Evolutionary conservation across 805 yeast species (phyloP).

Genomic region (Cyberlindnera amylophila): DNA sequence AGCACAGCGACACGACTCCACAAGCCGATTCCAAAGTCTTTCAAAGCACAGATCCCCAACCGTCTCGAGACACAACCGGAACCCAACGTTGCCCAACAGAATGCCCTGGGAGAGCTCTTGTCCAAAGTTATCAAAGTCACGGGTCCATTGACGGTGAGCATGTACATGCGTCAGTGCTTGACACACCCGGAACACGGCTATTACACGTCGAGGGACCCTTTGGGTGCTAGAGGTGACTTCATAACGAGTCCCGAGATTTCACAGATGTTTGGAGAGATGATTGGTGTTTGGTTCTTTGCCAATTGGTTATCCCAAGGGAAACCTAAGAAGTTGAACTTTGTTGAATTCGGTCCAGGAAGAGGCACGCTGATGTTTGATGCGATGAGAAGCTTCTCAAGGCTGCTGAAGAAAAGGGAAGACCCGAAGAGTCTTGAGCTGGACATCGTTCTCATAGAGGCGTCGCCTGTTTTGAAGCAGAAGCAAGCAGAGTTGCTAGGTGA

Average conservation of each 20-base stretch:
- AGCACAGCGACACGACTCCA: not conserved
- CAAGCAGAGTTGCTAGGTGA: slow-evolving; percentile 36
- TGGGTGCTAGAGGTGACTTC: slow-evolving; percentile 69
- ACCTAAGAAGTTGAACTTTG: slow-evolving; percentile 47
- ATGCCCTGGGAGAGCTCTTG: slow-evolving; percentile 20
- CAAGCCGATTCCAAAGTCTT: not conserved
- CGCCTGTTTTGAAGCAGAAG: slow-evolving; percentile 53
- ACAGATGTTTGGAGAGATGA: slow-evolving; percentile 81
- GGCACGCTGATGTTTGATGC: slow-evolving; percentile 76
- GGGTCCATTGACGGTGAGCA: slow-evolving; percentile 72
- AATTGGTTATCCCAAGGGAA: slow-evolving; percentile 55
- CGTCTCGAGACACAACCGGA: not conserved
- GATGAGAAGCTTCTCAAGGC: slow-evolving; percentile 43
- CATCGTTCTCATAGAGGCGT: slow-evolving; percentile 66
- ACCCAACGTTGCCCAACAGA: slow-evolving; percentile 1
- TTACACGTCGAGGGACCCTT: slow-evolving; percentile 73
- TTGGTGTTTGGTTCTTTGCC: slow-evolving; percentile 68
- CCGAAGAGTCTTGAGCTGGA: slow-evolving; percentile 22
- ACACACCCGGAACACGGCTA: slow-evolving; percentile 77
- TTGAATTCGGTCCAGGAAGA: slow-evolving; percentile 84
- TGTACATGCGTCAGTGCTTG: slow-evolving; percentile 78
- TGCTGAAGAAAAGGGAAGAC: slow-evolving; percentile 35
- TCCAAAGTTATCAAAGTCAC: slow-evolving; percentile 41
- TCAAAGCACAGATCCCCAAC: not conserved
- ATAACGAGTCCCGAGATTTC: slow-evolving; percentile 85